phyloP scores from a whole-genome alignment of 495 filamentous ascomycete genomes.

The Achaetomiella virescens region DNA sequence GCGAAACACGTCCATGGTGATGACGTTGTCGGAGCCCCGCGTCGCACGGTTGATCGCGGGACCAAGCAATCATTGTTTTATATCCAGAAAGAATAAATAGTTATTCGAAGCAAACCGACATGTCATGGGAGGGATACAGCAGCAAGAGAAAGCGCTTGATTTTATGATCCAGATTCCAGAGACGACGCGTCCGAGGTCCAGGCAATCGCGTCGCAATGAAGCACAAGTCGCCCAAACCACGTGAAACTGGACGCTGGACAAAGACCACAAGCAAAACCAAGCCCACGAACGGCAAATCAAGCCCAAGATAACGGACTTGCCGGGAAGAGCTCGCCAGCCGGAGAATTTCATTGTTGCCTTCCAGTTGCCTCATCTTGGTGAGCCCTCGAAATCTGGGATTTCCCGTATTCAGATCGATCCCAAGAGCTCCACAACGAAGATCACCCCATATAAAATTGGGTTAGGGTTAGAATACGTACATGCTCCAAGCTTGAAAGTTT shows the following conservation, averaged over 20 bases:
- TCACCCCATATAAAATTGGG: no score
- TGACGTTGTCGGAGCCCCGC: neutral
- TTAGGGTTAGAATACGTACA: conserved; percentile 5
- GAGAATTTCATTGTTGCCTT: neutral
- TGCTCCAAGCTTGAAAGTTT: neutral
- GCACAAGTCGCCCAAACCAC: conserved; percentile 17
- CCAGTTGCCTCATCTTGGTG: neutral
- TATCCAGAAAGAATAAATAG: neutral
- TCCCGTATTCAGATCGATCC: no score
- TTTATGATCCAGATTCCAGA: neutral
- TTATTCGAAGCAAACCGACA: neutral
- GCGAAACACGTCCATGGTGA: conserved; percentile 60
- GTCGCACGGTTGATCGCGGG: neutral
- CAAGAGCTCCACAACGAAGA: no score
- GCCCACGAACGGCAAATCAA: no score
- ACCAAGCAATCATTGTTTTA: neutral
- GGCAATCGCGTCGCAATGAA: conserved; percentile 14
- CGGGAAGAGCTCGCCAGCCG: no score
- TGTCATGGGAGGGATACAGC: no score
- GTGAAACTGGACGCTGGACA: conserved; percentile 3
- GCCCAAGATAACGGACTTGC: no score
- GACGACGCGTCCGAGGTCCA: conserved; percentile 7
- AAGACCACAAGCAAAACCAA: neutral
- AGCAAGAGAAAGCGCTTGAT: neutral
- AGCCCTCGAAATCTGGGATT: no score